Percentiles rank a stretch among this genome's conserved stretches.
Conservation (phyloP, 2,329 filamentous ascomycete species). For the Botryotinia calthae region DNA sequence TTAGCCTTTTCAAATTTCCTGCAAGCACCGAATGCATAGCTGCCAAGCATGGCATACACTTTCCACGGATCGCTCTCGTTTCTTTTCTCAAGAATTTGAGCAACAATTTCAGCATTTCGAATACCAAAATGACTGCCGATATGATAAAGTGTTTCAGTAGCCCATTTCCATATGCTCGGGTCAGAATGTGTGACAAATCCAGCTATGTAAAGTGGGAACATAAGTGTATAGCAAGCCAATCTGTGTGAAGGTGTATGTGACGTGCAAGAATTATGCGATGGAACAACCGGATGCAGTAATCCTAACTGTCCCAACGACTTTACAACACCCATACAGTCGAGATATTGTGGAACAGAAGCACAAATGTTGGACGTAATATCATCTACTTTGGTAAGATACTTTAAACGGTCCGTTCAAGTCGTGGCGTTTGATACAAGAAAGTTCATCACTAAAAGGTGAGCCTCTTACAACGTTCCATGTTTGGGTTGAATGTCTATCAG, state of each 20-base stretch:
- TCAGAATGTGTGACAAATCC: constrained; percentile 15
- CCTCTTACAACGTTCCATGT: constrained; percentile 21
- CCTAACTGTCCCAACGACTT: not conserved
- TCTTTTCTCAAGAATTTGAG: constrained; percentile 18
- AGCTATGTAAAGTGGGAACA: constrained; percentile 23
- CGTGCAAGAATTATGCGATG: not conserved
- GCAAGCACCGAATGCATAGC: constrained; percentile 25
- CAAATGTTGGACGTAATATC: constrained; percentile 14
- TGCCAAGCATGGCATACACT: constrained; percentile 25
- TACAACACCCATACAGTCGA: constrained; percentile 15
- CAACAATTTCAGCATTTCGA: constrained; percentile 26
- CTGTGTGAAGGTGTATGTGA: constrained; percentile 2
- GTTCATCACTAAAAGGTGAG: constrained; percentile 21
- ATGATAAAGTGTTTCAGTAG: constrained; percentile 20
- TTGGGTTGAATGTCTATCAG: constrained; percentile 20
- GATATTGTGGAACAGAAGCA: constrained; percentile 25
- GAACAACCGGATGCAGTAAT: not conserved
- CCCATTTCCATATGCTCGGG: constrained; percentile 15
- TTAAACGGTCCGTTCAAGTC: not conserved
- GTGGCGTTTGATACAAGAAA: constrained; percentile 6
- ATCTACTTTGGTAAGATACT: constrained; percentile 12
- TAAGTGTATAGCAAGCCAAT: constrained; percentile 21
- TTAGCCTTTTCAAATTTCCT: not conserved
- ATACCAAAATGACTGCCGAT: constrained; percentile 24
- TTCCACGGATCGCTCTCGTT: constrained; percentile 17